Percentiles rank a stretch among this genome's conserved stretches.
Conservation (phyloP, 768 basidiomycete genomes). For the Podaxis sp. region DNA sequence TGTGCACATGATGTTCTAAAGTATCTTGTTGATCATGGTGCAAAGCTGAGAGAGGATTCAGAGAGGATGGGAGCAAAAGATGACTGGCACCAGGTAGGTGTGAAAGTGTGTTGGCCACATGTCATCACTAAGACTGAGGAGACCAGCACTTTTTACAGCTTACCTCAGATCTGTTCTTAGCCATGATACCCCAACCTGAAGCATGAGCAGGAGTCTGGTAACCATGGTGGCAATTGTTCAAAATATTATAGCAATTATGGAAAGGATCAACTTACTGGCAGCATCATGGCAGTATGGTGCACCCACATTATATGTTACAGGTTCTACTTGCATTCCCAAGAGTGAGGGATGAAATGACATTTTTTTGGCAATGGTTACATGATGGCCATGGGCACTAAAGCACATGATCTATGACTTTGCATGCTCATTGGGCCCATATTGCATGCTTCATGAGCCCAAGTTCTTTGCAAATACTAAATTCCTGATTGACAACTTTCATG, state of each 20-base stretch:
- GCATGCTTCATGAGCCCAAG: constrained; percentile 23
- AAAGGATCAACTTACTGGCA: constrained; percentile 26
- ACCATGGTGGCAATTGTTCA: constrained; percentile 29
- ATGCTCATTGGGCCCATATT: constrained; percentile 33
- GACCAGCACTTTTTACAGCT: constrained; percentile 30
- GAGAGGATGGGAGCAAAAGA: not conserved
- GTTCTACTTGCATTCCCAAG: constrained; percentile 34
- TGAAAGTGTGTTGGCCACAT: not conserved
- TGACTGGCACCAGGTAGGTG: not conserved
- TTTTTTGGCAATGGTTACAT: constrained; percentile 37
- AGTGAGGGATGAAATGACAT: constrained; percentile 39
- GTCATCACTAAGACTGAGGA: not conserved
- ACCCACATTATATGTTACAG: constrained; percentile 33
- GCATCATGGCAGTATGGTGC: constrained; percentile 33
- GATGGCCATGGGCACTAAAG: constrained; percentile 29
- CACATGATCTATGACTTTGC: constrained; percentile 35
- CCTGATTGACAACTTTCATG: constrained; percentile 34
- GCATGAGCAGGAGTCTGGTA: constrained; percentile 20
- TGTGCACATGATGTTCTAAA: not conserved
- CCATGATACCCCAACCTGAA: constrained; percentile 28
- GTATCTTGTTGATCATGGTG: not conserved
- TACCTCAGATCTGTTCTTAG: constrained; percentile 26
- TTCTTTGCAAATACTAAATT: constrained; percentile 34
- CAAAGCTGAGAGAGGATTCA: not conserved
- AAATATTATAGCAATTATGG: constrained; percentile 33